Percentiles rank a stretch among this genome's conserved stretches.
These are phyloP conservation scores for Beta corolliflora DNA, from an alignment of 179 eudicot species.

Conservation along the genomic window DNA sequence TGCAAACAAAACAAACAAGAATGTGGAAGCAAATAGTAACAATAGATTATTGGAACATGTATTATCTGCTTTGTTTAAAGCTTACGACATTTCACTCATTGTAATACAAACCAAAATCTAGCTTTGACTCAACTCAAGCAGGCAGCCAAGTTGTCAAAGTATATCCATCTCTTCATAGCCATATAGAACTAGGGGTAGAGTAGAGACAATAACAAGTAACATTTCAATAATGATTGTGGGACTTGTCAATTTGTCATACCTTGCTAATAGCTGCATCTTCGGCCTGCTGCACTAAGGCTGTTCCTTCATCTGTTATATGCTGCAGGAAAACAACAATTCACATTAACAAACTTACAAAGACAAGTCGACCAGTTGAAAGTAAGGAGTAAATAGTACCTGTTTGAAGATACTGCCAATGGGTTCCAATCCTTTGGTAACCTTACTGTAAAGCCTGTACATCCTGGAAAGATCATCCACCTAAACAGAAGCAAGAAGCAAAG, in stretches of 20 bases:
- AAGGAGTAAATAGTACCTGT: conserved; percentile 40
- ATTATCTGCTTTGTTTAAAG: neutral
- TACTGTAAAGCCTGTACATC: conserved; percentile 62
- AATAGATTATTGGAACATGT: no score
- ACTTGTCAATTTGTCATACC: conserved; percentile 40
- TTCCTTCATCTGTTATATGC: conserved; percentile 70
- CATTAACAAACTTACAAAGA: conserved; percentile 14
- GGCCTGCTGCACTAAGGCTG: conserved; percentile 64
- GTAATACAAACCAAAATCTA: neutral
- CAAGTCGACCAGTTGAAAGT: neutral
- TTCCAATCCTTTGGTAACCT: conserved; percentile 59
- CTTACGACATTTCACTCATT: neutral
- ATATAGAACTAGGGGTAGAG: neutral
- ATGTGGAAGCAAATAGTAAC: neutral
- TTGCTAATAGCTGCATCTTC: conserved; percentile 63
- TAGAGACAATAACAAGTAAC: neutral
- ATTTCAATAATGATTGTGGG: neutral
- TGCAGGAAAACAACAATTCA: conserved; percentile 32
- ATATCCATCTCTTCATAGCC: neutral
- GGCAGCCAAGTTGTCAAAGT: no score
- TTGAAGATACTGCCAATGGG: conserved; percentile 61
- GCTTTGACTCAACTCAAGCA: neutral
- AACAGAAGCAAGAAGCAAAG: neutral
- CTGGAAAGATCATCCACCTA: conserved; percentile 68
- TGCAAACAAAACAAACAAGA: neutral